These are phyloP conservation scores for Pestalotiopsis sp. DNA, from an alignment of 2,329 filamentous ascomycete species.

Conservation along the genomic window DNA sequence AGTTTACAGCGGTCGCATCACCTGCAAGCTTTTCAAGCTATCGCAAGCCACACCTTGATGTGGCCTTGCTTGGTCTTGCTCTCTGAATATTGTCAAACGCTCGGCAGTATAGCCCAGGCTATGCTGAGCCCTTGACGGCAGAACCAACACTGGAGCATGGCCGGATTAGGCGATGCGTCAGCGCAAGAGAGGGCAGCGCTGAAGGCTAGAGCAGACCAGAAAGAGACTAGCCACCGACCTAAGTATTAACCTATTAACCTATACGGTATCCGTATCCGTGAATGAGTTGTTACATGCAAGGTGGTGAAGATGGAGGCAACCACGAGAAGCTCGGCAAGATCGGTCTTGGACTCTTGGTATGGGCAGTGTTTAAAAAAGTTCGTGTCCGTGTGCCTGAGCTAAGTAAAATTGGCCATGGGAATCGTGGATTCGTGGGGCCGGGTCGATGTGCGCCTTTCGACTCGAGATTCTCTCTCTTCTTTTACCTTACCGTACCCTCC, in stretches of 20 bases:
- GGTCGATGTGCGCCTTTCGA: neutral
- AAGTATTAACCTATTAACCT: neutral
- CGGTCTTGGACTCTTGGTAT: neutral
- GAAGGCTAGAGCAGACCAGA: neutral
- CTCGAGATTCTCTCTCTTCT: neutral
- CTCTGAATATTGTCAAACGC: neutral
- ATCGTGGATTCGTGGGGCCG: constrained; percentile 9
- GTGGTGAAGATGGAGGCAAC: neutral
- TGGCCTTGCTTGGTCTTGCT: neutral
- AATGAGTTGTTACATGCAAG: neutral
- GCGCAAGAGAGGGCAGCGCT: neutral
- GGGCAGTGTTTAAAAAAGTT: neutral
- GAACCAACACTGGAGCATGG: neutral
- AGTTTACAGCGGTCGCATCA: neutral
- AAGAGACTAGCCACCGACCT: neutral
- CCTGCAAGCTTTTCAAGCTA: neutral
- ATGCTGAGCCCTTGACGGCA: neutral
- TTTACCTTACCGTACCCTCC: neutral
- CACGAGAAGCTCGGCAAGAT: neutral
- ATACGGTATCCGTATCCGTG: neutral
- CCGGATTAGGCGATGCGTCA: neutral
- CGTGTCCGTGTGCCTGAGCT: neutral
- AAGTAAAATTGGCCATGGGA: constrained; percentile 5
- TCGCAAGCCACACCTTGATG: constrained; percentile 9
- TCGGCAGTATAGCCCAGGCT: neutral